Base-by-base conservation (phyloP, 163 green algal species). In the Coccomyxa subellipsoidea region DNA sequence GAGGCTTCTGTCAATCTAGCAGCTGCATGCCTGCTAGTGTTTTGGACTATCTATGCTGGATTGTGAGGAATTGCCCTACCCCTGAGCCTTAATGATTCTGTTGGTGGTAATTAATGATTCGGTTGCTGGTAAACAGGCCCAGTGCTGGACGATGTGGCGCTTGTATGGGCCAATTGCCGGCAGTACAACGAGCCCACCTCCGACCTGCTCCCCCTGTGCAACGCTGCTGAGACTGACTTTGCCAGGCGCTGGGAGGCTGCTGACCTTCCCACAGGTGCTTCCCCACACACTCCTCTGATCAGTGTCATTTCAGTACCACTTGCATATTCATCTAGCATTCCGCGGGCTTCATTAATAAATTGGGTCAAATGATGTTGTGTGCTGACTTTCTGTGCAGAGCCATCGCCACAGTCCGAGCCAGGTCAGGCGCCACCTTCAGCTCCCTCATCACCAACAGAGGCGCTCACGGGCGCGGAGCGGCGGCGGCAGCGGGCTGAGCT, bases 111-210 rank as follows among this genome's bases (percentile, higher is more conserved):
- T 73, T 0, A 37, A 73, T 34, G 66, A 34, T 23, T 23, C 21
- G 31, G 15, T 10, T 79, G 27, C 37, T 59, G 37, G n/a, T n/a
- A n/a, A n/a, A n/a, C 76, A 80, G 76, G 36, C 0, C 25, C 27
- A 27, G 81, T 83, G 34, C 66, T 83, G 72, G 81, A 54, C 29
- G 87, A 89, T 71, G 72, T 85, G 27, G 36, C 8, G 59, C 87
- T 87, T 66, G 81, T 91, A 7, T 93, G 86, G 86, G 35, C 69
- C 77, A 91, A 91, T 84, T 91, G 87, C 86, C 78, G 78, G 25
- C 25, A 69, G 7, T 93, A 85, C 81, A 93, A 93, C 77, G 69
- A 82, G 32, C 73, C 79, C 21, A 84, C 23, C 66, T 83, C 59
- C 18, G 38, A 38, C 38, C 34, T 80, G 31, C 39, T 70, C 23